Evolutionary conservation across 208 protist species (phyloP).

Genomic region (Crithidia brevicula): DNA sequence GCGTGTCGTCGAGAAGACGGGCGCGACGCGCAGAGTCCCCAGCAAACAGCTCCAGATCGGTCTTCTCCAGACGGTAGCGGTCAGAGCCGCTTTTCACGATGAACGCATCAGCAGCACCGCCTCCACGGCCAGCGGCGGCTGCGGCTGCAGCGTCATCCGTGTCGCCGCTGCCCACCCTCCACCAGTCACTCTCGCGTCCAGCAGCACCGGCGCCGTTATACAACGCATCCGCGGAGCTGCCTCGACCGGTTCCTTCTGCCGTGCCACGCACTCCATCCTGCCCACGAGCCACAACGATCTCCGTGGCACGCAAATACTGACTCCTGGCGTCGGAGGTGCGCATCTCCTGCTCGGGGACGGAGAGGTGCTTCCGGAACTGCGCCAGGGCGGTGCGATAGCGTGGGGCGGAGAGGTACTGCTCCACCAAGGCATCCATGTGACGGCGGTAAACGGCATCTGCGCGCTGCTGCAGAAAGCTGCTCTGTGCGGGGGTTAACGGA

Average conservation of each 20-base stretch:
- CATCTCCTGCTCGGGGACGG: slow-evolving; percentile 49
- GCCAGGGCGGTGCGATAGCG: slow-evolving; percentile 41
- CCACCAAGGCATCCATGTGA: slow-evolving; percentile 54
- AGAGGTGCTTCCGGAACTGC: slow-evolving; percentile 44
- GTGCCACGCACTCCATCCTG: neutral
- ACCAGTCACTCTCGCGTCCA: slow-evolving; percentile 11
- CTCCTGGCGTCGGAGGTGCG: slow-evolving; percentile 25
- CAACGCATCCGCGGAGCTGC: neutral
- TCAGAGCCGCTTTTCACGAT: neutral
- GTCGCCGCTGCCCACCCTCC: slow-evolving; percentile 2
- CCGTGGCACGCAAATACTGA: slow-evolving; percentile 19
- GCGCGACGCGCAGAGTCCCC: slow-evolving; percentile 44
- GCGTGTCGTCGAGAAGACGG: slow-evolving; percentile 61
- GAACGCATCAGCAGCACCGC: neutral
- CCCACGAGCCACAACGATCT: neutral
- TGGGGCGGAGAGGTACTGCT: slow-evolving; percentile 45
- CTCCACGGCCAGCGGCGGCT: neutral
- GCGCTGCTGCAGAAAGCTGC: slow-evolving; percentile 11
- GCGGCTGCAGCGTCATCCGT: neutral
- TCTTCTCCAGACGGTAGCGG: slow-evolving; percentile 20
- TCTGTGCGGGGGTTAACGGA: neutral
- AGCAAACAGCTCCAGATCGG: slow-evolving; percentile 49
- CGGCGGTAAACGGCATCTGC: slow-evolving; percentile 26
- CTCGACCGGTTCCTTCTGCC: neutral
- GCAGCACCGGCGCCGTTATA: neutral